phyloP scores from a whole-genome alignment of 257 asterid species.

The Solanum chaucha region DNA sequence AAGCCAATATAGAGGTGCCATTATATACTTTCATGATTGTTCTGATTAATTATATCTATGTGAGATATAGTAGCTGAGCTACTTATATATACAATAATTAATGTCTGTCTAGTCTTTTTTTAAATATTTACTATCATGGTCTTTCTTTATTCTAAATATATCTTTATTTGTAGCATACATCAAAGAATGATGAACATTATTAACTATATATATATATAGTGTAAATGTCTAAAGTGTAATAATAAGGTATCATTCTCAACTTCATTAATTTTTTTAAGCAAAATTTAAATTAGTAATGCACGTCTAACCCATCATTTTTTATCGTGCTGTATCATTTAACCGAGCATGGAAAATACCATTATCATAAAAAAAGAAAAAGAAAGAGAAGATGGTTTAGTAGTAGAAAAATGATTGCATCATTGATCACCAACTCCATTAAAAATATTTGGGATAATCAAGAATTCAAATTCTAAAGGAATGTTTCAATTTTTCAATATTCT shows the following conservation, averaged over 20 bases:
- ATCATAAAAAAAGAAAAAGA: neutral
- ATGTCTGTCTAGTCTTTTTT: constrained; percentile 2
- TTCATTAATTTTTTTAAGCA: neutral
- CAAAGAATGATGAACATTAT: constrained; percentile 26
- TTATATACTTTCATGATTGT: neutral
- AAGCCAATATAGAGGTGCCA: constrained; percentile 34
- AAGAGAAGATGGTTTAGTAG: neutral
- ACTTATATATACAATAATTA: neutral
- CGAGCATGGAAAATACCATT: rapidly evolving
- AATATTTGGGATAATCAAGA: neutral
- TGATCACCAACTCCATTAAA: neutral
- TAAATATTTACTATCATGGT: constrained; percentile 1
- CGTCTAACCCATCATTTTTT: neutral
- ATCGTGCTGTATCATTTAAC: neutral
- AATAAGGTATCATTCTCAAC: constrained; percentile 16
- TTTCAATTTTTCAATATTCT: too few relatives aligned
- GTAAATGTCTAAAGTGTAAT: constrained; percentile 28
- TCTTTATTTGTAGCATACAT: constrained; percentile 8
- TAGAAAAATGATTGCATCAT: neutral
- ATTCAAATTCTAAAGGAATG: neutral
- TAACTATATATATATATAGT: constrained; percentile 4
- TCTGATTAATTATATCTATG: neutral
- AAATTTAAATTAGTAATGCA: neutral
- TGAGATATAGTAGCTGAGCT: neutral
- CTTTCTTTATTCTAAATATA: constrained; percentile 15